Conservation (phyloP, 108 stramenopile genomes). For the Chaetoceros tenuissimus region DNA sequence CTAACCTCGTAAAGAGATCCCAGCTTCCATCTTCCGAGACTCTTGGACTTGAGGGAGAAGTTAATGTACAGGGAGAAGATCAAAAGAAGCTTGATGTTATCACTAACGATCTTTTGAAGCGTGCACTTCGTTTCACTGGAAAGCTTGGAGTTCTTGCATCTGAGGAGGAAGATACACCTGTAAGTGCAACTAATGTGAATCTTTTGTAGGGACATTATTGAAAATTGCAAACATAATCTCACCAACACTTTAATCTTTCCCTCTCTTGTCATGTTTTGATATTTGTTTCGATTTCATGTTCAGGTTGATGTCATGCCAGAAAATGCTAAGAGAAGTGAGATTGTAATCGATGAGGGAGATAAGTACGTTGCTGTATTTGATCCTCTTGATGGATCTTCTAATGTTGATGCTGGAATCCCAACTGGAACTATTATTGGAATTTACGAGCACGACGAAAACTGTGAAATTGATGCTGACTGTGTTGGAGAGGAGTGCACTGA, state of each 20-base stretch:
- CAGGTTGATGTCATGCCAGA: not conserved
- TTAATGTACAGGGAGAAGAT: slow-evolving; percentile 83
- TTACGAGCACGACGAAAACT: slow-evolving; percentile 72
- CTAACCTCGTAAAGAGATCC: slow-evolving; percentile 53
- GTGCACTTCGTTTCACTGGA: slow-evolving; percentile 85
- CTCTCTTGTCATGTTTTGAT: too few relatives aligned
- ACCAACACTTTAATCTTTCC: too few relatives aligned
- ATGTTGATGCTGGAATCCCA: slow-evolving; percentile 97
- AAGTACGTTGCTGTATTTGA: slow-evolving; percentile 87
- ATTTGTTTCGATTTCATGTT: too few relatives aligned
- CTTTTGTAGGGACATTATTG: too few relatives aligned
- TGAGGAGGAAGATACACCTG: slow-evolving; percentile 74
- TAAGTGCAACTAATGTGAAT: slow-evolving; percentile 18
- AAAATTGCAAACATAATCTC: too few relatives aligned
- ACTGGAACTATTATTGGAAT: slow-evolving; percentile 94
- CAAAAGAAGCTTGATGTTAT: slow-evolving; percentile 93
- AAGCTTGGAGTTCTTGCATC: slow-evolving; percentile 68
- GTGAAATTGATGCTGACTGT: slow-evolving; percentile 34
- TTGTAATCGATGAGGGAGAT: slow-evolving; percentile 45
- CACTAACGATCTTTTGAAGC: slow-evolving; percentile 91
- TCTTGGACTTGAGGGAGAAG: slow-evolving; percentile 57
- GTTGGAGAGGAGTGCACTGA: slow-evolving; percentile 45
- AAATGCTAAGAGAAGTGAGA: slow-evolving; percentile 1
- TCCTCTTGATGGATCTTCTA: slow-evolving; percentile 95
- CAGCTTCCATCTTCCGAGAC: slow-evolving; percentile 58